Conservation (phyloP, 164 flowering plant genomes). For the Litsea cubeba region DNA sequence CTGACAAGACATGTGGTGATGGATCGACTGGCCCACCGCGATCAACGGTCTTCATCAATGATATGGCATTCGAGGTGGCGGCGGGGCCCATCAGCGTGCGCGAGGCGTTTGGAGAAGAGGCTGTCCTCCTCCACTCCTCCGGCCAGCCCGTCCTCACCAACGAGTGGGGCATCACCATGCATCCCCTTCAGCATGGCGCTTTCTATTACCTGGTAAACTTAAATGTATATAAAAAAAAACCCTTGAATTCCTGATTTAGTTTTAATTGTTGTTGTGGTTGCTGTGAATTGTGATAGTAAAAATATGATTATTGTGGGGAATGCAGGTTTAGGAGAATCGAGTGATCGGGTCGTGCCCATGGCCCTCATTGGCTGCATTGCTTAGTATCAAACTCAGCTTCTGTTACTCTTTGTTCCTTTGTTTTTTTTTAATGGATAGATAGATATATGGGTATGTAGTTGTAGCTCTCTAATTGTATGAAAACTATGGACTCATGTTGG, state of each 20-base stretch:
- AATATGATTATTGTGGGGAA: no score
- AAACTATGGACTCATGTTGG: not conserved
- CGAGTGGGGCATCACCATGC: constrained; percentile 85
- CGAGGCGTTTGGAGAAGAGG: constrained; percentile 80
- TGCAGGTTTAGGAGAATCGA: not conserved
- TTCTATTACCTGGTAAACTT: constrained; percentile 37
- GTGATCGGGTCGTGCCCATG: not conserved
- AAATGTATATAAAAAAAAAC: no score
- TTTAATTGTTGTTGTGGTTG: not conserved
- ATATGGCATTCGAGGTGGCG: constrained; percentile 63
- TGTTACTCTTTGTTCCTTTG: not conserved
- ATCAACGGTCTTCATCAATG: constrained; percentile 82
- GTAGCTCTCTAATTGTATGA: not conserved
- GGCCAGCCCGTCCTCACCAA: constrained; percentile 81
- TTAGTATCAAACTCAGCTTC: not conserved
- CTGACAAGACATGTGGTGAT: constrained; percentile 22
- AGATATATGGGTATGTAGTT: not conserved
- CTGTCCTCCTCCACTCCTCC: constrained; percentile 58
- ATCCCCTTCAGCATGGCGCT: constrained; percentile 74
- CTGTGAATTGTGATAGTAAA: no score
- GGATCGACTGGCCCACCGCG: constrained; percentile 24
- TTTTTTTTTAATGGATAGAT: no score
- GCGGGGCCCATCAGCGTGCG: constrained; percentile 66
- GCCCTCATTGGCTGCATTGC: not conserved
- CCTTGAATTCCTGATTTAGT: not conserved